Conservation (phyloP, 139 green algal genomes). For the Coelastrella sp. region DNA sequence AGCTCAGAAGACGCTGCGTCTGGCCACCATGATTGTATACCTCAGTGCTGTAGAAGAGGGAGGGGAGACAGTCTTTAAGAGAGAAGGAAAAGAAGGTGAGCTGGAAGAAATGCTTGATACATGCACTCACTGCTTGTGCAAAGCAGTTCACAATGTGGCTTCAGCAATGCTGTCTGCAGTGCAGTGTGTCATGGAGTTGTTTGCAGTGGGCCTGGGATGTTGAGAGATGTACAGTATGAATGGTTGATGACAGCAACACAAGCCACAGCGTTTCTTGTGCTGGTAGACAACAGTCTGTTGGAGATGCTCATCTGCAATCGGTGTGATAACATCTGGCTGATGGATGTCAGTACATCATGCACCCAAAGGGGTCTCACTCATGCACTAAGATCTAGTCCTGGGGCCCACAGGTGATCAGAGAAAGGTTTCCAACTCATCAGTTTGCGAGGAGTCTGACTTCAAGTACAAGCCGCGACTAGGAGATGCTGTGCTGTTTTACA, state of each 20-base stretch:
- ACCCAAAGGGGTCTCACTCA: too few species aligned
- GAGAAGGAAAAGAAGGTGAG: constrained; percentile 75
- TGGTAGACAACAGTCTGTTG: too few species aligned
- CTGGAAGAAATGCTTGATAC: constrained; percentile 44
- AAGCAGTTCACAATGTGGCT: background rate
- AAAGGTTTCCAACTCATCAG: background rate
- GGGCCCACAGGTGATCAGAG: constrained; percentile 4
- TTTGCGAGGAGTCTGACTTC: constrained; percentile 25
- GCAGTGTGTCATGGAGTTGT: too few species aligned
- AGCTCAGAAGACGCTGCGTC: constrained; percentile 77
- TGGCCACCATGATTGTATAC: constrained; percentile 79
- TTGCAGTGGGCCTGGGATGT: too few species aligned
- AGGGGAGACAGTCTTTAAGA: constrained; percentile 76
- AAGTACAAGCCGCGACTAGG: constrained; percentile 75
- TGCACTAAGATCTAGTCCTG: too few species aligned
- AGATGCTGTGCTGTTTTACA: constrained; percentile 90
- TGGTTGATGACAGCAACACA: too few species aligned
- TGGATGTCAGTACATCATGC: too few species aligned
- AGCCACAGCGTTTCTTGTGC: too few species aligned
- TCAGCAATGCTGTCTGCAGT: too few species aligned
- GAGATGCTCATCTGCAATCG: too few species aligned
- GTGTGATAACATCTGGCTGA: too few species aligned
- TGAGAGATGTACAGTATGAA: too few species aligned
- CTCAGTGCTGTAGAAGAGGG: constrained; percentile 82
- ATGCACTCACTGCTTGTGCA: background rate